phyloP scores from a whole-genome alignment of 164 flowering plant species.

The Aristolochia californica region DNA sequence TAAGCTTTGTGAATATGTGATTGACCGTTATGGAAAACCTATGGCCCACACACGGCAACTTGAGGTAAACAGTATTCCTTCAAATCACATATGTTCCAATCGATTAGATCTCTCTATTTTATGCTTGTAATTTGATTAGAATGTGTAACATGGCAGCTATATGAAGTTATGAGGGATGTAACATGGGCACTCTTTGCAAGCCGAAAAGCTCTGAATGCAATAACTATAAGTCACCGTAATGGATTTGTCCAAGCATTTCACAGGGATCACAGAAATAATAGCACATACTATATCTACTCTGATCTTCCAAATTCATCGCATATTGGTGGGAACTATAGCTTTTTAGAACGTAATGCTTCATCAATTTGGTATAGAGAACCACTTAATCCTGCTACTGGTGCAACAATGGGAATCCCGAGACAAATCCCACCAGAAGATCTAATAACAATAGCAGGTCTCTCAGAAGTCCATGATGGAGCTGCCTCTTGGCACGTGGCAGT shows the following conservation, averaged over 20 bases:
- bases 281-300: slow-evolving; percentile 85
- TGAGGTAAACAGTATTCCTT: slow-evolving; percentile 43
- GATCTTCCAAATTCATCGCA: slow-evolving; percentile 49
- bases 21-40: slow-evolving; percentile 46
- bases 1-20: slow-evolving; percentile 80
- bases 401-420: slow-evolving; percentile 47
- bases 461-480: slow-evolving; percentile 79
- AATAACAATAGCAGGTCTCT: slow-evolving; percentile 72
- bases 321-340: slow-evolving; percentile 47
- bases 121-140: too few relatives aligned
- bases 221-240: slow-evolving; percentile 74
- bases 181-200: slow-evolving; percentile 95
- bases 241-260: slow-evolving; percentile 98
- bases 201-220: slow-evolving; percentile 75
- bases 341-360: slow-evolving; percentile 44
- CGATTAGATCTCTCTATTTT: background rate
- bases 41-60: slow-evolving; percentile 47
- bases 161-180: slow-evolving; percentile 68
- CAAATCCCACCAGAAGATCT: slow-evolving; percentile 78
- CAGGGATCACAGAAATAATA: slow-evolving; percentile 75
- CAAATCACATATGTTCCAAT: too few relatives aligned
- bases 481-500: slow-evolving; percentile 96
- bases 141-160: slow-evolving; percentile 39
- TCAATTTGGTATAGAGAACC: slow-evolving; percentile 85
- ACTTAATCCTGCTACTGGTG: slow-evolving; percentile 69